phyloP scores from a whole-genome alignment of 768 basidiomycete species.

The Calvatia gigantea region DNA sequence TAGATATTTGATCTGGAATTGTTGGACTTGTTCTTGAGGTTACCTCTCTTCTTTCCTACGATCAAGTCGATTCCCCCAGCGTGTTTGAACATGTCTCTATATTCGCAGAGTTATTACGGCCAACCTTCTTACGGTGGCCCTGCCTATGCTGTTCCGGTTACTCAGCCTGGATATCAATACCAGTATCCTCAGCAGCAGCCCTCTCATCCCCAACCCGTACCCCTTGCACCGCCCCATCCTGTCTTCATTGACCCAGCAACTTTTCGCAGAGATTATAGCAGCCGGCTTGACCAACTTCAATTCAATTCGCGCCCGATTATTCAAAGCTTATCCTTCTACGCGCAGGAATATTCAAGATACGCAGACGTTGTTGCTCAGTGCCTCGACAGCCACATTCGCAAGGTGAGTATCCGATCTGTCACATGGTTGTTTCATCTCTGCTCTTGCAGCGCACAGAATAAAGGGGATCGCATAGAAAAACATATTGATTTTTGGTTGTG shows the following conservation, averaged over 20 bases:
- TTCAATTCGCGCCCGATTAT: conserved; percentile 96
- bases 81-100: conserved; percentile 48
- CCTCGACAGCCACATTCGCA: conserved; percentile 78
- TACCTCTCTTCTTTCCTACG: conserved; percentile 15
- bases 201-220: conserved; percentile 40
- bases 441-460: conserved; percentile 15
- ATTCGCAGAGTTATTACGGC: conserved; percentile 60
- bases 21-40: conserved; percentile 17
- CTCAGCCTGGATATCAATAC: conserved; percentile 38
- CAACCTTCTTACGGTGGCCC: conserved; percentile 50
- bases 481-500: conserved; percentile 7
- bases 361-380: conserved; percentile 79
- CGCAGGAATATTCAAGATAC: conserved; percentile 80
- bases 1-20: conserved; percentile 10
- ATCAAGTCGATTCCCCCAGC: conserved; percentile 11
- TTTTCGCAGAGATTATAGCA: conserved; percentile 67
- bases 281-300: conserved; percentile 74
- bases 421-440: conserved; percentile 10
- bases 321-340: conserved; percentile 87
- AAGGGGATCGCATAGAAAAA: conserved; percentile 6
- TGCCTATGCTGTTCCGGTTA: conserved; percentile 30
- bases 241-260: conserved; percentile 26
- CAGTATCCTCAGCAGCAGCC: conserved; percentile 38
- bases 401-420: conserved; percentile 62
- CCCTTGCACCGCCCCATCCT: conserved; percentile 30